Percentiles rank a stretch among this genome's conserved stretches.
phyloP scores from a whole-genome alignment of 2,329 filamentous ascomycete genomes.

The Pyrenophora seminiperda region DNA sequence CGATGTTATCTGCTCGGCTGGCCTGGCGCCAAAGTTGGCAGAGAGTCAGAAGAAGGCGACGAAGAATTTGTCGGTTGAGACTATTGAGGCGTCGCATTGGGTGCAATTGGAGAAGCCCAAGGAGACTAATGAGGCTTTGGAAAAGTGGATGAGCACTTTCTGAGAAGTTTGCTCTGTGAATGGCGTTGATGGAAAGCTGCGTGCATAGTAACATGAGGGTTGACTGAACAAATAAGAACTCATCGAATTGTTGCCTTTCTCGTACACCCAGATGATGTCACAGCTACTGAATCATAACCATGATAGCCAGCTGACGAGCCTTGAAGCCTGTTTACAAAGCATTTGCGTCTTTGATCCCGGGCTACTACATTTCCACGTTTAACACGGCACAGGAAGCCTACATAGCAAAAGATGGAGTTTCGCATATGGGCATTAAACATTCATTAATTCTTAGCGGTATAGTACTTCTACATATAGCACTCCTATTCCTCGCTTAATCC shows the following conservation, averaged over 20 bases:
- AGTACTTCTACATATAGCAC: too few species aligned
- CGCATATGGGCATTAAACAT: too few species aligned
- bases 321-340: too few species aligned
- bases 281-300: neutral
- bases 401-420: too few species aligned
- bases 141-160: slow-evolving; percentile 27
- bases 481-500: neutral
- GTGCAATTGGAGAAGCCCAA: slow-evolving; percentile 35
- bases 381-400: too few species aligned
- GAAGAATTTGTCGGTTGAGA: slow-evolving; percentile 51
- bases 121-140: slow-evolving; percentile 30
- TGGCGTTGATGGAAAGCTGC: neutral
- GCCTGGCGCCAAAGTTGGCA: slow-evolving; percentile 37
- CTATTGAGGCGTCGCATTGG: slow-evolving; percentile 49
- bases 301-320: neutral
- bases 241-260: too few species aligned
- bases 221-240: neutral
- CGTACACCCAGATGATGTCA: neutral
- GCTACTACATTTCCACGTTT: too few species aligned
- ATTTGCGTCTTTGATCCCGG: too few species aligned
- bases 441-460: too few species aligned
- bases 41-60: slow-evolving; percentile 45
- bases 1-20: slow-evolving; percentile 45
- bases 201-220: neutral
- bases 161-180: neutral